Percentiles rank a stretch among this genome's conserved stretches.
These are phyloP conservation scores for Candida ipomoeae DNA, from an alignment of 805 yeast genomes.

Conservation along the genomic window DNA sequence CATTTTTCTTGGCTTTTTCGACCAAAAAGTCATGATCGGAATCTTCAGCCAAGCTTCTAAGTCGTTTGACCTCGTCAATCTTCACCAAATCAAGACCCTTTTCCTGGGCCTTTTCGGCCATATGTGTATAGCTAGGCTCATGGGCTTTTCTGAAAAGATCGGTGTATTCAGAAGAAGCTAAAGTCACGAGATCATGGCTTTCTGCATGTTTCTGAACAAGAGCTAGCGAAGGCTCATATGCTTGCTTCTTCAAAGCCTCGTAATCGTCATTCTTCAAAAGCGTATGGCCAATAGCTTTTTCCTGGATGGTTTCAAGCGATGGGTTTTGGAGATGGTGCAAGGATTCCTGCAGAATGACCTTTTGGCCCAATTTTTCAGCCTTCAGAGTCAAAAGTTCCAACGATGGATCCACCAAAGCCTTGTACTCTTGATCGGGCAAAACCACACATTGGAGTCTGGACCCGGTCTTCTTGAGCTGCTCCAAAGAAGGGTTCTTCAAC, in stretches of 20 bases:
- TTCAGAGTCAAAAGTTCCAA: conserved; percentile 3
- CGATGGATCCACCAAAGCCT: conserved; percentile 8
- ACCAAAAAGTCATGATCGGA: conserved; percentile 8
- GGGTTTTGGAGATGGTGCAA: conserved; percentile 11
- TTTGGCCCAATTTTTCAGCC: conserved; percentile 4
- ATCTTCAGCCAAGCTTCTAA: conserved; percentile 4
- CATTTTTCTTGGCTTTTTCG: conserved; percentile 6
- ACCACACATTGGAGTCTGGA: conserved; percentile 8
- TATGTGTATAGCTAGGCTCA: conserved; percentile 25
- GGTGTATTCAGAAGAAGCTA: conserved; percentile 31
- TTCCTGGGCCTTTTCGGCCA: conserved; percentile 15
- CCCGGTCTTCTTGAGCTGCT: conserved; percentile 17
- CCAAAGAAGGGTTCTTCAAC: conserved; percentile 19
- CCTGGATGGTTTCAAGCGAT: conserved; percentile 12
- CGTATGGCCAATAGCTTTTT: conserved; percentile 17
- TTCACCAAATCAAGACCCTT: conserved; percentile 9
- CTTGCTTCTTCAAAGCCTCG: conserved; percentile 12
- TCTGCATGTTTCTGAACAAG: conserved; percentile 36
- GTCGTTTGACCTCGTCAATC: conserved; percentile 2
- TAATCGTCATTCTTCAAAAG: conserved; percentile 17
- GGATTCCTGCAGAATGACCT: conserved; percentile 5
- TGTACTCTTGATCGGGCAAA: conserved; percentile 11
- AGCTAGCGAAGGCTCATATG: conserved; percentile 22
- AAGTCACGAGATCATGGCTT: conserved; percentile 27
- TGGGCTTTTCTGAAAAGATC: conserved; percentile 27